phyloP scores from a whole-genome alignment of 1,284 basidiomycete species.

The Leccinum pachyderme region DNA sequence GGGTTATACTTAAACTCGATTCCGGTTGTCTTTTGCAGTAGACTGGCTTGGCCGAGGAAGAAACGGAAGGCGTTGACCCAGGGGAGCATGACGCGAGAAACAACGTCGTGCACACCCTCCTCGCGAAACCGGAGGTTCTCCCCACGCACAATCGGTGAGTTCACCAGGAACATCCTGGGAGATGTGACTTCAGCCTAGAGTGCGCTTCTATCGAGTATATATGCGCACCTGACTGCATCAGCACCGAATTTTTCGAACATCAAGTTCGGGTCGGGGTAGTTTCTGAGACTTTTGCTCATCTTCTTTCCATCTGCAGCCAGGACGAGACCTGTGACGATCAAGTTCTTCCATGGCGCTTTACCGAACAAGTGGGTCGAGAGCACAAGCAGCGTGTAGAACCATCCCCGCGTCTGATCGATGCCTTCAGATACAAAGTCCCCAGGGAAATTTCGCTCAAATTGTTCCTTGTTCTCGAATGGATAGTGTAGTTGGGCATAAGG shows the following conservation, averaged over 20 bases:
- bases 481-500: constrained; percentile 98
- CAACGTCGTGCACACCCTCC: constrained; percentile 95
- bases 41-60: constrained; percentile 93
- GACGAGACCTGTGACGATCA: constrained; percentile 95
- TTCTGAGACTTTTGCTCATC: constrained; percentile 98
- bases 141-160: constrained; percentile 97
- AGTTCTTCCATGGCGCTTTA: constrained; percentile 96
- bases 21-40: constrained; percentile 83
- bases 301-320: constrained; percentile 98
- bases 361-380: constrained; percentile 94
- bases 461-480: constrained; percentile 96
- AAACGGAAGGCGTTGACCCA: constrained; percentile 99
- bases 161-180: constrained; percentile 92
- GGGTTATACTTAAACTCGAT: constrained; percentile 87
- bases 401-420: constrained; percentile 93
- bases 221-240: constrained; percentile 82
- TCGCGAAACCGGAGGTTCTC: constrained; percentile 98
- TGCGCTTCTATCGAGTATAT: not conserved
- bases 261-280: constrained; percentile 96
- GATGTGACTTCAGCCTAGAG: not conserved
- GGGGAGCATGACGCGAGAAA: constrained; percentile 94
- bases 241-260: constrained; percentile 94
- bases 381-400: constrained; percentile 99
- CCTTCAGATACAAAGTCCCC: constrained; percentile 99
- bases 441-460: constrained; percentile 84